Base-by-base conservation (phyloP, 306 rosid genomes). In the Lathyrus sativus region DNA sequence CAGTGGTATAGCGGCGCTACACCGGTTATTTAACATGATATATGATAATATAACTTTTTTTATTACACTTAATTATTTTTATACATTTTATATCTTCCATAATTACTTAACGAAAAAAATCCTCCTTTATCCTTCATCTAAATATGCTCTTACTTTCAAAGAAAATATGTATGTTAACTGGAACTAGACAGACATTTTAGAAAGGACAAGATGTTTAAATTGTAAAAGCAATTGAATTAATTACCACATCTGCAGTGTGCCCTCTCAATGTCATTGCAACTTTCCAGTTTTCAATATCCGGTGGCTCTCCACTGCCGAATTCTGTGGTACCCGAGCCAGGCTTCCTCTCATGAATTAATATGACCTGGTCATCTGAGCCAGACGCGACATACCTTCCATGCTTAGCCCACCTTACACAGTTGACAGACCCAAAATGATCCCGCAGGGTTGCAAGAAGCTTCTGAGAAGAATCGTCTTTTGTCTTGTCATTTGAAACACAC, bases 291-390 rank as follows among this genome's bases (percentile, higher is more conserved):
- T 95, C 99, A 65, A 95, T 85, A 65, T 95, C 99, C 2, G 99
- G 99, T 17, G 97, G 91, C 78, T 95, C 99, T 74, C 99, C 99
- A 44, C 99, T 88, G 39, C 99, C 99, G 67, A 95, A 95, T 72
- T 95, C 99, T 0, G 99, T 90, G 77, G 96, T 95, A 78, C 99
- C 99, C 6, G 99, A 95, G 66, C 99, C 99, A 81, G 97, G 96
- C 85, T 95, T 95, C 74, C 96, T 88, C 84, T 95, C 99, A 67
- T 95, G 99, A 73, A 95, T 71, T 69, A 88, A 77, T 84, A 95
- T 95, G 55, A 76, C 96, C 82, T 95, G 99, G 76, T 95, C 99
- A 71, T 93, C 99, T 11, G 99, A 95, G 11, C 99, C 99, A 9
- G 99, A 90, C 5, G 99, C 99, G 43, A 95, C 81, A 81, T 76